Percentiles rank a stretch among this genome's conserved stretches.
Conservation (phyloP, 164 flowering plant species). For the Chloranthus sessilifolius region DNA sequence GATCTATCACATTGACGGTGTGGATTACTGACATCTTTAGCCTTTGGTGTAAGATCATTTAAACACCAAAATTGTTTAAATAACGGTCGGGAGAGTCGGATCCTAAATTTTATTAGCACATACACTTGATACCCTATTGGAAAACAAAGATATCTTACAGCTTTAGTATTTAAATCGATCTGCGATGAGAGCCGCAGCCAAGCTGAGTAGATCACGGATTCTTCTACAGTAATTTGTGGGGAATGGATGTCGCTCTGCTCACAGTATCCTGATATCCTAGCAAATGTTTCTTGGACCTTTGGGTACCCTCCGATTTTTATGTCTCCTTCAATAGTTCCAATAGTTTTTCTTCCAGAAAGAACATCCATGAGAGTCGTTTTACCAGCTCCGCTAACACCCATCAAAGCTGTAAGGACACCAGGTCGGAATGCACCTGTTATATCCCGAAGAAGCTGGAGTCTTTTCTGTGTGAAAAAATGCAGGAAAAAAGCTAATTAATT, state of each 20-base stretch:
- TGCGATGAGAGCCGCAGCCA: slow-evolving; percentile 19
- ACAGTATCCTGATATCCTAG: slow-evolving; percentile 53
- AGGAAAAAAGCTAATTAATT: neutral
- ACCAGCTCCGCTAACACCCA: slow-evolving; percentile 67
- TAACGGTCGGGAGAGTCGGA: too few species aligned
- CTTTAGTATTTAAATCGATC: slow-evolving; percentile 13
- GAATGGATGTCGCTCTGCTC: slow-evolving; percentile 55
- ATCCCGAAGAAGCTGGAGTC: slow-evolving; percentile 35
- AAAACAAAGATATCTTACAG: slow-evolving; percentile 15
- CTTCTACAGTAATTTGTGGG: slow-evolving; percentile 47
- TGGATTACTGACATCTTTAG: too few species aligned
- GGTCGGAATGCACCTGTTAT: slow-evolving; percentile 52
- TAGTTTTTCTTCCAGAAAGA: slow-evolving; percentile 47
- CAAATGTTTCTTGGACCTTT: slow-evolving; percentile 48
- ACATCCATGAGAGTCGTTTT: slow-evolving; percentile 66
- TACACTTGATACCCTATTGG: too few species aligned
- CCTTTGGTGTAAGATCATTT: too few species aligned
- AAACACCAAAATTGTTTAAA: too few species aligned
- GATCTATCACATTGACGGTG: too few species aligned
- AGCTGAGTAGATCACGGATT: slow-evolving; percentile 45
- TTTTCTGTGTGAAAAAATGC: slow-evolving; percentile 16
- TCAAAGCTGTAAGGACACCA: slow-evolving; percentile 54
- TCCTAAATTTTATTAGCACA: too few species aligned
- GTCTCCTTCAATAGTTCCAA: slow-evolving; percentile 37
- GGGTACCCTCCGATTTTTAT: slow-evolving; percentile 49